These are phyloP conservation scores for Picea sitchensis DNA, from an alignment of 75 land plant species.

Conservation along the genomic window DNA sequence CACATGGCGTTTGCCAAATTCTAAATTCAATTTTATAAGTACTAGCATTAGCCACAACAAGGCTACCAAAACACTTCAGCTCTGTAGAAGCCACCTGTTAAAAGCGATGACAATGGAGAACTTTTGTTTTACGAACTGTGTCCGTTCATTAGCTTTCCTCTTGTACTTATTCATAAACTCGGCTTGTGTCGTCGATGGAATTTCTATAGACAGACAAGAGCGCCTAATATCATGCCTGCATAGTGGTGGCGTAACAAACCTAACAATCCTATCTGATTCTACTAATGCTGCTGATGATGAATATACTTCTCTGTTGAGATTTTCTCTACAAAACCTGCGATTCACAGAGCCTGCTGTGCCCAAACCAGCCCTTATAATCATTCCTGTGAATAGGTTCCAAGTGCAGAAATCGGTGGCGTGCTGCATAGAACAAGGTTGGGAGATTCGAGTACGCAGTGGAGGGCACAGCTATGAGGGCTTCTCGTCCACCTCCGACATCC, in stretches of 20 bases:
- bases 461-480: constrained; percentile 43
- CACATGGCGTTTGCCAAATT: no score
- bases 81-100: no score
- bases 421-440: not conserved
- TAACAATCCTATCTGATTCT: not conserved
- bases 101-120: no score
- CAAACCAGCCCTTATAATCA: constrained; percentile 15
- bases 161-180: no score
- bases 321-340: constrained; percentile 32
- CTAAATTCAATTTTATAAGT: no score
- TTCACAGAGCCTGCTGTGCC: constrained; percentile 18
- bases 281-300: not conserved
- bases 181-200: no score
- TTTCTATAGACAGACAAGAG: no score
- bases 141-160: no score
- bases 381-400: constrained; percentile 5
- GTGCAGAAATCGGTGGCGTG: constrained; percentile 12
- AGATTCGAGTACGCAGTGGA: constrained; percentile 27
- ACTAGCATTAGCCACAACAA: no score
- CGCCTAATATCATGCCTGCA: not conserved
- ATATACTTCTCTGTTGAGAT: constrained; percentile 8
- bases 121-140: no score
- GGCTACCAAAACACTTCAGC: no score
- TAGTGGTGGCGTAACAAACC: not conserved
- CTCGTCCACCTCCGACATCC: constrained; percentile 18